Evolutionary conservation across 2,329 filamentous ascomycete species (phyloP).

Genomic region (Clonostachys rhizophaga): DNA sequence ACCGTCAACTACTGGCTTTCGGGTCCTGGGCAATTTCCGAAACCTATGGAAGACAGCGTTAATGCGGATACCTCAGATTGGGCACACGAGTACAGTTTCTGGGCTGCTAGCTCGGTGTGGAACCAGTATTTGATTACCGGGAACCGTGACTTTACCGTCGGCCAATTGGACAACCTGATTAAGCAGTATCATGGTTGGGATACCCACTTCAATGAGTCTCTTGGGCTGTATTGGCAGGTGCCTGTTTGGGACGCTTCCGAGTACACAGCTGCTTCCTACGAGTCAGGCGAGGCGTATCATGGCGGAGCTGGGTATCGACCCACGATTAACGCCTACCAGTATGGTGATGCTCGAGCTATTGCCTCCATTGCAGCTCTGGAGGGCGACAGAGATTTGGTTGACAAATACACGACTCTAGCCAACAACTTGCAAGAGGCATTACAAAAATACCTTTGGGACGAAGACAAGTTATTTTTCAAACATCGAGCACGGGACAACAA

Average conservation of each 20-base stretch:
- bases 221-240: slow-evolving; percentile 33
- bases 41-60: slow-evolving; percentile 5
- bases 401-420: background rate
- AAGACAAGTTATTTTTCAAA: too few relatives aligned
- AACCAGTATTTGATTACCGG: background rate
- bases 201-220: background rate
- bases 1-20: slow-evolving; percentile 12
- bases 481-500: slow-evolving; percentile 17
- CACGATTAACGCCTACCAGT: slow-evolving; percentile 36
- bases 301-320: slow-evolving; percentile 35
- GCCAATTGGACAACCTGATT: too few relatives aligned
- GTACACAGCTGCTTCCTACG: slow-evolving; percentile 21
- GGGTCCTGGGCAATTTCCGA: slow-evolving; percentile 8
- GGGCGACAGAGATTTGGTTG: background rate
- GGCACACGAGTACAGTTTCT: too few relatives aligned
- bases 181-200: too few relatives aligned
- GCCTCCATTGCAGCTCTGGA: slow-evolving; percentile 18
- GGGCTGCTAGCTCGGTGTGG: background rate
- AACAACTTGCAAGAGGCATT: background rate
- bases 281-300: slow-evolving; percentile 11
- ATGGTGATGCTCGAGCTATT: slow-evolving; percentile 31
- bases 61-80: slow-evolving; percentile 6
- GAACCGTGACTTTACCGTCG: too few relatives aligned
- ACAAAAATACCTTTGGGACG: background rate
- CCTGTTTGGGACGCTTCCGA: slow-evolving; percentile 38